phyloP scores from a whole-genome alignment of 2,329 filamentous ascomycete genomes.

The Alternaria triticimaculans region DNA sequence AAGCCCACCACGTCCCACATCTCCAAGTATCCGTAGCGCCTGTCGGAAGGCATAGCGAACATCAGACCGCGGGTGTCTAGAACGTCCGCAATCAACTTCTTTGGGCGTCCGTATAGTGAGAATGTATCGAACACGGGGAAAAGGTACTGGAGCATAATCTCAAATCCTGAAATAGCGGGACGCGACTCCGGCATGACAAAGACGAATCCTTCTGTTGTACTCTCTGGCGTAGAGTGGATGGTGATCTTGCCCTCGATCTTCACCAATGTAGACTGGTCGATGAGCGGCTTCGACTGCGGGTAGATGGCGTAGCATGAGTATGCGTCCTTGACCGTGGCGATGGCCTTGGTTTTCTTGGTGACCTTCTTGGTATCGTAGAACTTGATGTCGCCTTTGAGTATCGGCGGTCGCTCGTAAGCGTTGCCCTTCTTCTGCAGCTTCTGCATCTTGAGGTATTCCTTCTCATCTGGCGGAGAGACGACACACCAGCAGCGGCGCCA shows the following conservation, averaged over 20 bases:
- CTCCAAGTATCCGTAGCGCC: slow-evolving; percentile 89
- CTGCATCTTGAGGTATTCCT: slow-evolving; percentile 82
- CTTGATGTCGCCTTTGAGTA: slow-evolving; percentile 86
- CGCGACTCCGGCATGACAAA: slow-evolving; percentile 97
- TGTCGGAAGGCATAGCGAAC: slow-evolving; percentile 95
- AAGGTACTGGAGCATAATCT: slow-evolving; percentile 91
- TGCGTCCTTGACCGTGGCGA: slow-evolving; percentile 88
- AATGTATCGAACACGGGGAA: slow-evolving; percentile 96
- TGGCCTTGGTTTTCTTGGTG: slow-evolving; percentile 87
- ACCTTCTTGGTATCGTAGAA: slow-evolving; percentile 93
- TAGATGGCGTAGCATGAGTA: slow-evolving; percentile 96
- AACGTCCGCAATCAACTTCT: slow-evolving; percentile 83
- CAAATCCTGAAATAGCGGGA: slow-evolving; percentile 90
- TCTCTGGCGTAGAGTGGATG: slow-evolving; percentile 79
- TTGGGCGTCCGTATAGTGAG: slow-evolving; percentile 86
- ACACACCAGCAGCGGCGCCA: slow-evolving; percentile 99
- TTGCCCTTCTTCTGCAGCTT: slow-evolving; percentile 84
- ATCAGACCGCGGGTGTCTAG: slow-evolving; percentile 89
- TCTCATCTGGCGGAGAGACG: slow-evolving; percentile 89
- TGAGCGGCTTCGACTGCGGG: slow-evolving; percentile 89
- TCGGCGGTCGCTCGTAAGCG: slow-evolving; percentile 77
- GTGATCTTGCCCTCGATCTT: slow-evolving; percentile 93
- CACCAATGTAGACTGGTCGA: slow-evolving; percentile 91
- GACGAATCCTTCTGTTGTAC: slow-evolving; percentile 87
- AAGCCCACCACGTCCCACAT: slow-evolving; percentile 82